These are phyloP conservation scores for Nicotiana noctiflora DNA, from an alignment of 257 asterid genomes.

Conservation along the genomic window DNA sequence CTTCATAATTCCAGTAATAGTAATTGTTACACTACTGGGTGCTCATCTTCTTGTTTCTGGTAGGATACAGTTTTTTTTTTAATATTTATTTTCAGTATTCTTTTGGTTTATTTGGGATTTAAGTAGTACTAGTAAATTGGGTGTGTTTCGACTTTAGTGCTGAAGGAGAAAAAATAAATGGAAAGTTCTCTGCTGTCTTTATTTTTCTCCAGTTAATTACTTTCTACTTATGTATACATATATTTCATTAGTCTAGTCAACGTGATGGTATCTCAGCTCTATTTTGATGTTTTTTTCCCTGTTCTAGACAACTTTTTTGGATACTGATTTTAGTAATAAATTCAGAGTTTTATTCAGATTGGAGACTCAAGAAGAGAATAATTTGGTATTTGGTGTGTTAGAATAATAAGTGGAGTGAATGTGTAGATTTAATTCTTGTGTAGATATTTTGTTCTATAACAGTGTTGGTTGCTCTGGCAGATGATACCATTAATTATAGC, in stretches of 20 bases:
- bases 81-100: not conserved
- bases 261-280: not conserved
- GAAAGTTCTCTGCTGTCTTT: not conserved
- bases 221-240: not conserved
- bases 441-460: not conserved
- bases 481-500: not conserved
- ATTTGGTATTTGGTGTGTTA: not conserved
- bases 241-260: not conserved
- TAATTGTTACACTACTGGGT: not conserved
- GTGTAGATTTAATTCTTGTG: not conserved
- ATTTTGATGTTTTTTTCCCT: not conserved
- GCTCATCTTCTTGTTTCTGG: constrained; percentile 34
- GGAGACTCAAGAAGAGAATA: not conserved
- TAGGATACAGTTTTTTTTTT: constrained; percentile 9
- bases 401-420: not conserved
- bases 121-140: not conserved
- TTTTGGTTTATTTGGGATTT: not conserved
- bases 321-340: not conserved
- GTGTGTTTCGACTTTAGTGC: not conserved
- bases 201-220: not conserved
- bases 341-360: not conserved
- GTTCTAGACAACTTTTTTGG: not conserved
- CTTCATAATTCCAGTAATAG: constrained; percentile 11
- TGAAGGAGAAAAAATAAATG: not conserved
- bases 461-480: not conserved